Percentiles rank a stretch among this genome's conserved stretches.
phyloP scores from a whole-genome alignment of 2,329 filamentous ascomycete species.

The Botrytis fragariae region DNA sequence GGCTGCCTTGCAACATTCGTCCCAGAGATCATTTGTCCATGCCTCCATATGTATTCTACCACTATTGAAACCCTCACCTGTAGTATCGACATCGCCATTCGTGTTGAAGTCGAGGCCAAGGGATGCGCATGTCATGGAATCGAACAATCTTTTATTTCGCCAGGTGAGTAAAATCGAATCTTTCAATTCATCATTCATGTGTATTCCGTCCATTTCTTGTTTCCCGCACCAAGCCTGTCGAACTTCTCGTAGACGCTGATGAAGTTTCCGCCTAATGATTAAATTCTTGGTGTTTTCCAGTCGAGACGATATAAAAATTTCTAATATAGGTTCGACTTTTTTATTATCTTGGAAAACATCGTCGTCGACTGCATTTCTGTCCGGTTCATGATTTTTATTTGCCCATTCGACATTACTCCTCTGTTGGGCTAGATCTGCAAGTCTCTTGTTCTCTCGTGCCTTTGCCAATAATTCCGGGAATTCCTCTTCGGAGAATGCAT shows the following conservation, averaged over 20 bases:
- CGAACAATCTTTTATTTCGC: conserved; percentile 69
- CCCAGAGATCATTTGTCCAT: conserved; percentile 66
- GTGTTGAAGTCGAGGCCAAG: conserved; percentile 57
- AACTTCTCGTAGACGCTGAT: conserved; percentile 65
- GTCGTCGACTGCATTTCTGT: conserved; percentile 1
- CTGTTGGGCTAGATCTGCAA: conserved; percentile 24
- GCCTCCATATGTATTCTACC: conserved; percentile 71
- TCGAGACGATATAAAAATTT: conserved; percentile 66
- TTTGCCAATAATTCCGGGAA: conserved; percentile 36
- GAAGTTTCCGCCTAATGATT: conserved; percentile 64
- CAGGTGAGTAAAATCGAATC: conserved; percentile 73
- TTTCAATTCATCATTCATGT: conserved; percentile 43
- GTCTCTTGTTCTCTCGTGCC: conserved; percentile 33
- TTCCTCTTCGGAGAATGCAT: conserved; percentile 32
- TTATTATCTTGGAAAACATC: conserved; percentile 25
- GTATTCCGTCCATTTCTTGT: conserved; percentile 50
- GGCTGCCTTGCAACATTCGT: conserved; percentile 34
- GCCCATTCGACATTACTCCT: conserved; percentile 21
- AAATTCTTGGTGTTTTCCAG: conserved; percentile 60
- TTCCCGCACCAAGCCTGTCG: conserved; percentile 66
- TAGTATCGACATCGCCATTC: conserved; percentile 33
- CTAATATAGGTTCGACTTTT: conserved; percentile 42
- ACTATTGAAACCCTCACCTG: conserved; percentile 46
- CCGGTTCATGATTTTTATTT: conserved; percentile 23
- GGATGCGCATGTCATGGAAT: conserved; percentile 68